Conservation (phyloP, 1,284 basidiomycete genomes). For the Leccinum subrobustum region DNA sequence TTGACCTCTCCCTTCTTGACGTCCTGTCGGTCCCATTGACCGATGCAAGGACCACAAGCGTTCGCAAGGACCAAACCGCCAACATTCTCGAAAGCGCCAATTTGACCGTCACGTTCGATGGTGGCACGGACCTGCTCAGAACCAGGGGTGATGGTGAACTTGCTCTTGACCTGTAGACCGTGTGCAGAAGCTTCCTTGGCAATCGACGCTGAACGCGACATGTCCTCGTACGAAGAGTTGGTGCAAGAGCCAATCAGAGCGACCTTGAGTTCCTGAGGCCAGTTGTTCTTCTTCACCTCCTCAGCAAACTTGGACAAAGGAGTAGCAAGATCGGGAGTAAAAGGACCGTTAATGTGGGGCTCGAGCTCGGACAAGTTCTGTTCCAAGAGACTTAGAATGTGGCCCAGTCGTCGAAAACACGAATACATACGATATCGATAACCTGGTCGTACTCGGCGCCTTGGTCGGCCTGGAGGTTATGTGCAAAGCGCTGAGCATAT, state of each 20-base stretch:
- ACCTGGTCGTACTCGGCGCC: conserved; percentile 92
- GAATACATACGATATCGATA: conserved; percentile 81
- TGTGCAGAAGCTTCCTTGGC: conserved; percentile 86
- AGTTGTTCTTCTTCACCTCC: conserved; percentile 93
- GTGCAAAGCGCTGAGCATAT: conserved; percentile 88
- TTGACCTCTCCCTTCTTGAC: conserved; percentile 97
- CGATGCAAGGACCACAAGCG: conserved; percentile 98
- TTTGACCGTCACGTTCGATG: conserved; percentile 94
- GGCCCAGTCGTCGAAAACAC: background rate
- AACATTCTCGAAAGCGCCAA: conserved; percentile 81
- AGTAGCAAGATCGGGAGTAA: conserved; percentile 94
- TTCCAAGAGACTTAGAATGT: background rate
- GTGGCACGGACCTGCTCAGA: conserved; percentile 98
- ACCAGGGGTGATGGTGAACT: conserved; percentile 97
- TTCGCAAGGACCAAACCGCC: conserved; percentile 97
- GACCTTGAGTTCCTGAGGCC: conserved; percentile 97
- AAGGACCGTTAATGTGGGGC: conserved; percentile 99
- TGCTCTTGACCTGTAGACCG: conserved; percentile 88
- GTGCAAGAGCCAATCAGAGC: conserved; percentile 99
- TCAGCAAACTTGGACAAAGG: conserved; percentile 94
- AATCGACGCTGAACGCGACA: conserved; percentile 96
- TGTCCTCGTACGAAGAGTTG: conserved; percentile 99
- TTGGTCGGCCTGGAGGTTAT: conserved; percentile 91
- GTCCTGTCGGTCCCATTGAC: conserved; percentile 97
- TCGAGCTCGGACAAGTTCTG: conserved; percentile 95